Evolutionary conservation across 139 green algal genomes (phyloP).

Genomic region (Parachlorella kessleri): DNA sequence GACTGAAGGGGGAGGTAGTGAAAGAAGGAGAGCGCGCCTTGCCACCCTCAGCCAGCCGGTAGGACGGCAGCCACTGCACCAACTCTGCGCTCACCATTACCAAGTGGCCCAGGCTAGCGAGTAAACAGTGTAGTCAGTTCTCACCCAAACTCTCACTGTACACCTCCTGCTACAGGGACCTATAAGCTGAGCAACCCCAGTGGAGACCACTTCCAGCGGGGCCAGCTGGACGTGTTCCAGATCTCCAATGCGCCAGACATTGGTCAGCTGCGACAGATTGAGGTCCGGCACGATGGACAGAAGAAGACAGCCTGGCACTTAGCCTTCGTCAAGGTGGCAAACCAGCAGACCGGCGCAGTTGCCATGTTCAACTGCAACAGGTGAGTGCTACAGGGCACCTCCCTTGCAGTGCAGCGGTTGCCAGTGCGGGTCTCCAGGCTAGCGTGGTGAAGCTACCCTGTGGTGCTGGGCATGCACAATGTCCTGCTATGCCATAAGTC

Average conservation of each 20-base stretch:
- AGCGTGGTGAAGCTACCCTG: too few species aligned
- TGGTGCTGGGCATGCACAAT: too few species aligned
- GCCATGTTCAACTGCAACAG: slow-evolving; percentile 26
- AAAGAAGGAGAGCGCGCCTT: not conserved
- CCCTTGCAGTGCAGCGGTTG: too few species aligned
- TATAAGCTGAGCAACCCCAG: slow-evolving; percentile 22
- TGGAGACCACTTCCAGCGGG: slow-evolving; percentile 57
- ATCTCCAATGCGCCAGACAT: slow-evolving; percentile 46
- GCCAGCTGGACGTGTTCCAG: slow-evolving; percentile 60
- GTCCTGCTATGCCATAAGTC: too few species aligned
- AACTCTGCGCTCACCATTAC: too few species aligned
- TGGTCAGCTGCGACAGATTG: slow-evolving; percentile 40
- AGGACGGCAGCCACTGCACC: not conserved
- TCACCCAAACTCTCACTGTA: too few species aligned
- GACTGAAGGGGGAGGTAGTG: not conserved
- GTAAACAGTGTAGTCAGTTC: too few species aligned
- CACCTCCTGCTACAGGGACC: slow-evolving; percentile 32
- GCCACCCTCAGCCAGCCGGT: not conserved
- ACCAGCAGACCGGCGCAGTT: slow-evolving; percentile 6
- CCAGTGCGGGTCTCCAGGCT: too few species aligned
- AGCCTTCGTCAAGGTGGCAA: slow-evolving; percentile 22
- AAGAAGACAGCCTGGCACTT: slow-evolving; percentile 16
- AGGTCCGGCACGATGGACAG: slow-evolving; percentile 17
- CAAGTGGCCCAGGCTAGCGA: too few species aligned
- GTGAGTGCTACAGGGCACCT: too few species aligned